Evolutionary conservation across 179 eudicot genomes (phyloP).

Genomic region (Heliamphora pulchella): DNA sequence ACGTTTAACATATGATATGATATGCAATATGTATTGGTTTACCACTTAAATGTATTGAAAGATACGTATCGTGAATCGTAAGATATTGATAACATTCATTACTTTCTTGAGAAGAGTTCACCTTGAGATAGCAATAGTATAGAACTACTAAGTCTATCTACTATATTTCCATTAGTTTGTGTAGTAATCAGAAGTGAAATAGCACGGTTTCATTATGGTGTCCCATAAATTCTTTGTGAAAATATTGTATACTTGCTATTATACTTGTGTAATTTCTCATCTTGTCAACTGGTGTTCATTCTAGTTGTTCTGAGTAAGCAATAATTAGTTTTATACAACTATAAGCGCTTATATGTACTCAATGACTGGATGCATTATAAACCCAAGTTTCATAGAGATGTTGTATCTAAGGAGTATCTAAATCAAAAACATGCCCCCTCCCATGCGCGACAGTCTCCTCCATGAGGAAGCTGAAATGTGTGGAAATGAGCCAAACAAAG

Average conservation of each 20-base stretch:
- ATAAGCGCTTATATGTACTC: not conserved
- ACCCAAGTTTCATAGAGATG: not conserved
- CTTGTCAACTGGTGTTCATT: not conserved
- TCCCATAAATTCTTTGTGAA: not conserved
- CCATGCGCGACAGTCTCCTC: not conserved
- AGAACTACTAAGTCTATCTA: not conserved
- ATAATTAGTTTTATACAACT: not conserved
- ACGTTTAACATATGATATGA: too few relatives aligned
- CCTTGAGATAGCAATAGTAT: not conserved
- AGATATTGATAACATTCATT: too few relatives aligned
- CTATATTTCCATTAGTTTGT: not conserved
- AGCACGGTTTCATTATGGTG: not conserved
- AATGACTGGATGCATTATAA: not conserved
- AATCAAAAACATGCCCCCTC: not conserved
- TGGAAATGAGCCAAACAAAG: not conserved
- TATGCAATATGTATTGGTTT: too few relatives aligned
- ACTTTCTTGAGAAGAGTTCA: not conserved
- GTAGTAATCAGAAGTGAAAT: not conserved
- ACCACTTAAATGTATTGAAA: too few relatives aligned
- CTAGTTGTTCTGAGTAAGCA: not conserved
- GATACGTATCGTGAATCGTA: too few relatives aligned
- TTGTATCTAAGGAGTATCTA: not conserved
- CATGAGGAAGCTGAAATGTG: not conserved
- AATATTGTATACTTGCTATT: not conserved
- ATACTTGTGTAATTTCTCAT: not conserved